Base-by-base conservation (phyloP, 768 basidiomycete species). In the Termitomyces heimii region DNA sequence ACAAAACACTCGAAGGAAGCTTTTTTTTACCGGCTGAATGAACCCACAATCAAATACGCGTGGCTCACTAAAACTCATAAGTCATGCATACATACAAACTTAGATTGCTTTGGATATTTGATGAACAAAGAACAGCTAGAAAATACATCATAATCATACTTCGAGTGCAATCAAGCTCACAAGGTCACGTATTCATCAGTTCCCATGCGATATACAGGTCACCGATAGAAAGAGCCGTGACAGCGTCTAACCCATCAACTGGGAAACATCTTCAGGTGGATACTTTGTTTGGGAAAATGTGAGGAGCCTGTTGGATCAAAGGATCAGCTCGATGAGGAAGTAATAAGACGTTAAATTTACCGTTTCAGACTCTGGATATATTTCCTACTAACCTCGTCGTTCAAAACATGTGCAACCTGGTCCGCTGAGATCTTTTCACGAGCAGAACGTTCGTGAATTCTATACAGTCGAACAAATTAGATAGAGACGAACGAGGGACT, bases 331-430 rank as follows among this genome's bases (percentile, higher is more conserved):
- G 22, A 20, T 13, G 31, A 37, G 39, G 20, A 53, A 35, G 14
- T 9, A 13, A 35, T 42, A 51, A 29, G 13, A 50, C 2, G n/a
- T 18, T 18, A 31, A 63, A 76, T n/a, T n/a, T 63, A 92, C 94
- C 95, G 75, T 75, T 98, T 98, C 53, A 98, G 70, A 68, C 93
- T 97, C 73, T 98, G 97, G 56, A 99, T 98, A 68, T 98, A 99
- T 72, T 98, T 99, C 59, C 97, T 82, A 66, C 92, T 94, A 67
- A 98, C 93, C 83, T 99, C 97, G 66, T 99, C 97, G 69, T 99
- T 99, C 57, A 99, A 70, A 3, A 98, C 97, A 70, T 99, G 97
- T 0, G 96, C 97, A 8, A 99, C 94, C 68, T 95, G 92, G 70
- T 98, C 95, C 39, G 89, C 86, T 14, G 92, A 94, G 59, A 99